These are phyloP conservation scores for Hsuehochloa calcarea DNA, from an alignment of 176 grass and related monocot species.

Conservation along the genomic window DNA sequence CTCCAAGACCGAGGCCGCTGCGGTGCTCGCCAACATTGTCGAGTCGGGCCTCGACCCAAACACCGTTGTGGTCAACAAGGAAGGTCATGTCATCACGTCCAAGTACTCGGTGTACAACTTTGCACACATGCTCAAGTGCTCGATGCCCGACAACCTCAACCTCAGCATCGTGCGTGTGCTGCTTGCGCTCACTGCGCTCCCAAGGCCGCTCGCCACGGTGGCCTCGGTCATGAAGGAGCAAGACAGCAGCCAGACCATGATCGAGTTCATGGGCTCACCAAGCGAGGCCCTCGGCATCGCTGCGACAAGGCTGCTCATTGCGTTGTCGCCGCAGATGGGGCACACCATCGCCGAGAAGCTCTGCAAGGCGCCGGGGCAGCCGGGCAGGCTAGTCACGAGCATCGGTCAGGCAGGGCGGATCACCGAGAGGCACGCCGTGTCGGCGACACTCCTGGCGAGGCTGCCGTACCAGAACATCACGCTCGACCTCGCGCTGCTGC, in stretches of 20 bases:
- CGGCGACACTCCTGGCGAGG: constrained; percentile 57
- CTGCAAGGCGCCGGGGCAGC: constrained; percentile 62
- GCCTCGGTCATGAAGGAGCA: constrained; percentile 76
- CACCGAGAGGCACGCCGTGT: constrained; percentile 63
- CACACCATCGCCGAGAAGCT: constrained; percentile 72
- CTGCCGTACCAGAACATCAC: constrained; percentile 63
- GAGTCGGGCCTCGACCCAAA: constrained; percentile 58
- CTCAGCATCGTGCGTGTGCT: constrained; percentile 63
- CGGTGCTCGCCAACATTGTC: constrained; percentile 71
- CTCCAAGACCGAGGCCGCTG: constrained; percentile 59
- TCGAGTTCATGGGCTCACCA: constrained; percentile 50
- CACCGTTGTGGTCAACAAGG: constrained; percentile 63
- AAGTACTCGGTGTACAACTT: constrained; percentile 93
- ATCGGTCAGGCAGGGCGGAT: constrained; percentile 41
- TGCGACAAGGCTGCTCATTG: constrained; percentile 57
- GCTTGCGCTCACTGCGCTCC: constrained; percentile 42
- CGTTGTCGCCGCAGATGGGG: constrained; percentile 59
- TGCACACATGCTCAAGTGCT: constrained; percentile 72
- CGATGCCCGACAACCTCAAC: constrained; percentile 65
- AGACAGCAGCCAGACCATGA: constrained; percentile 47
- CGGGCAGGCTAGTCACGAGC: constrained; percentile 54
- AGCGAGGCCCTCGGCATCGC: constrained; percentile 52
- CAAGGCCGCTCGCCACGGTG: constrained; percentile 59
- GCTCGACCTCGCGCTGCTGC: constrained; percentile 67
- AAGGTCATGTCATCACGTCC: constrained; percentile 83